phyloP scores from a whole-genome alignment of 1,139 yeast genomes.

The Hanseniaspora uvarum region DNA sequence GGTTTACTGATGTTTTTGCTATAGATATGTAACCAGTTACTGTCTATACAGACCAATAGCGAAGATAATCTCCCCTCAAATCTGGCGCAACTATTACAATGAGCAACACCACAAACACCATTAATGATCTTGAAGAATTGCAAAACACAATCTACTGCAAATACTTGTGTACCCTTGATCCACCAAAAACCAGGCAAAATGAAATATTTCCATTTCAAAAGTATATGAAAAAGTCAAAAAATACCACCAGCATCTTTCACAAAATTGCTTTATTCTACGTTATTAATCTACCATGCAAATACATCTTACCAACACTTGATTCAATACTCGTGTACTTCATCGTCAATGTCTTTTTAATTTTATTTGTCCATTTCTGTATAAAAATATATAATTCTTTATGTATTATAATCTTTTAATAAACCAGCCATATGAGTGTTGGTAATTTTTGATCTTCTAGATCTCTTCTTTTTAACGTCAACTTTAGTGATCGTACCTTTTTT shows the following conservation, averaged over 20 bases:
- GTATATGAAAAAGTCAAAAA: slow-evolving; percentile 4
- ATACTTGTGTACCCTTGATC: slow-evolving; percentile 5
- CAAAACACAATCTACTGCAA: slow-evolving; percentile 14
- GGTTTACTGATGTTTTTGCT: too few species aligned
- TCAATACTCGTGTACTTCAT: slow-evolving; percentile 3
- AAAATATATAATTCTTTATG: slow-evolving; percentile 7
- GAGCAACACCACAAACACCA: neutral
- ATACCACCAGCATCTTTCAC: neutral
- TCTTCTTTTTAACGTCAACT: slow-evolving; percentile 57
- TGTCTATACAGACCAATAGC: too few species aligned
- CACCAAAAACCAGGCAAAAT: neutral
- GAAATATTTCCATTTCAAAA: neutral
- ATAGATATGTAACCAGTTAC: too few species aligned
- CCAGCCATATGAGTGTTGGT: slow-evolving; percentile 97
- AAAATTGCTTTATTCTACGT: slow-evolving; percentile 3
- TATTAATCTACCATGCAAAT: slow-evolving; percentile 12
- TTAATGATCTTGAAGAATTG: neutral
- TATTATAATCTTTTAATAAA: slow-evolving; percentile 68
- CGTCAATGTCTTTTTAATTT: neutral
- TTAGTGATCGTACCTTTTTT: slow-evolving; percentile 45
- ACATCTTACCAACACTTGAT: slow-evolving; percentile 2
- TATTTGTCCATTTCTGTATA: neutral
- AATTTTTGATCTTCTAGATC: slow-evolving; percentile 83
- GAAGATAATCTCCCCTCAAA: too few species aligned
- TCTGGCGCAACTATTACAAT: too few species aligned